Evolutionary conservation across 768 basidiomycete species (phyloP).

Genomic region (Russula griseocarnosa): DNA sequence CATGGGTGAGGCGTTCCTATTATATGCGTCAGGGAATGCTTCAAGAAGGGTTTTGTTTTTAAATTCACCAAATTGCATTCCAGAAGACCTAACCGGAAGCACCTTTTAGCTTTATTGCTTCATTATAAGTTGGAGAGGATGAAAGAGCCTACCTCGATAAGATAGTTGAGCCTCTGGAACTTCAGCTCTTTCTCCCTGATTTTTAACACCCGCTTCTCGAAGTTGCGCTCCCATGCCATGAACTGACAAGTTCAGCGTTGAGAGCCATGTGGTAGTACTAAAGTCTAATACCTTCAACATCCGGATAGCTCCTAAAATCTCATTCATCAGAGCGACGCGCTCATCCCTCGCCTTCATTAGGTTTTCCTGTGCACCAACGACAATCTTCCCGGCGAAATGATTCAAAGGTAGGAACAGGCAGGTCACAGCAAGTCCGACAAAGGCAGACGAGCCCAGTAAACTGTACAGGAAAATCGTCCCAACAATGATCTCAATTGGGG

Average conservation of each 20-base stretch:
- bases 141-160: conserved; percentile 57
- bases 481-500: conserved; percentile 72
- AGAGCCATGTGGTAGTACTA: neutral
- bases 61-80: conserved; percentile 50
- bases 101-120: conserved; percentile 9
- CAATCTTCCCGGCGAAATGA: conserved; percentile 76
- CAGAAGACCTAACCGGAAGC: conserved; percentile 38
- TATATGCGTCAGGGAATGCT: neutral
- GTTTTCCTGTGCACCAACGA: conserved; percentile 74
- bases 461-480: conserved; percentile 73
- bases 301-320: conserved; percentile 83
- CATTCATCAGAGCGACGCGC: conserved; percentile 88
- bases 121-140: neutral
- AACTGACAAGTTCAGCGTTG: conserved; percentile 47
- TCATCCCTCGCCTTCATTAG: conserved; percentile 92
- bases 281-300: conserved; percentile 65
- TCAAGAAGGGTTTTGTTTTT: neutral
- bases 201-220: conserved; percentile 68
- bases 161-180: conserved; percentile 83
- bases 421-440: conserved; percentile 73
- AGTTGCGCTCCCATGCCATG: conserved; percentile 93
- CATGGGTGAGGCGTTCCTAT: conserved; percentile 45
- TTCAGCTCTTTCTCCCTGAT: conserved; percentile 78
- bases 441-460: conserved; percentile 73
- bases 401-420: conserved; percentile 68